Conservation (phyloP, 495 filamentous ascomycete genomes). For the Cercophora scortea region DNA sequence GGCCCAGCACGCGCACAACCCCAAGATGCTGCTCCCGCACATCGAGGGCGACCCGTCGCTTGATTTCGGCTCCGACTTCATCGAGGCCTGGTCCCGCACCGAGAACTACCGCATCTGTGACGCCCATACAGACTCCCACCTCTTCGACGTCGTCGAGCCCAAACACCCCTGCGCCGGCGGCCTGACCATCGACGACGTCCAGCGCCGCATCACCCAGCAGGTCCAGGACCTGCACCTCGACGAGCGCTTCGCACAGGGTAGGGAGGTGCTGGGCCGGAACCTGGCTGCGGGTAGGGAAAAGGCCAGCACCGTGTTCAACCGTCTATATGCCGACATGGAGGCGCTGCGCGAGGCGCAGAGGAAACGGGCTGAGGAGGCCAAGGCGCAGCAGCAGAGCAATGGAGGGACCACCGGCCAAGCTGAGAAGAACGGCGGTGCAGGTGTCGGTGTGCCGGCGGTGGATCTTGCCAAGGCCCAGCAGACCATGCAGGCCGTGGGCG, state of each 20-base stretch:
- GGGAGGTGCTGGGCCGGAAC: slow-evolving; percentile 71
- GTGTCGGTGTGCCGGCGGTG: slow-evolving; percentile 30
- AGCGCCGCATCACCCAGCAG: slow-evolving; percentile 80
- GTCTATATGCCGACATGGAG: slow-evolving; percentile 84
- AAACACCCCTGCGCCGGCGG: slow-evolving; percentile 92
- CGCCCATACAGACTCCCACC: slow-evolving; percentile 62
- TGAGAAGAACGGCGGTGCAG: slow-evolving; percentile 20
- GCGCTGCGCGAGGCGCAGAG: slow-evolving; percentile 73
- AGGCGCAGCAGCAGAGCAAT: slow-evolving; percentile 30
- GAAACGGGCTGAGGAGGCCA: slow-evolving; percentile 54
- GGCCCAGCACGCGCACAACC: slow-evolving; percentile 49
- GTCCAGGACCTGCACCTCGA: slow-evolving; percentile 84
- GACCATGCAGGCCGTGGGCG: slow-evolving; percentile 56
- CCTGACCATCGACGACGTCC: slow-evolving; percentile 88
- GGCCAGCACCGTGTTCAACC: slow-evolving; percentile 74
- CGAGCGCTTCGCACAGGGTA: slow-evolving; percentile 67
- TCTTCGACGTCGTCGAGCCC: slow-evolving; percentile 91
- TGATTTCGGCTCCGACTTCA: slow-evolving; percentile 74
- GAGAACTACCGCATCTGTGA: slow-evolving; percentile 86
- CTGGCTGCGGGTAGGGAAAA: slow-evolving; percentile 78
- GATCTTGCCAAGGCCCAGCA: slow-evolving; percentile 63
- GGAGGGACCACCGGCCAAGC: background rate
- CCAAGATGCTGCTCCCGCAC: slow-evolving; percentile 50
- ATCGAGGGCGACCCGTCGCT: slow-evolving; percentile 76
- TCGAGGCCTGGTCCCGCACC: slow-evolving; percentile 73